A percentile compares a stretch with the other conserved stretches of the same genome.
These are phyloP conservation scores for Imleria badia DNA, from an alignment of 768 basidiomycete species.

Conservation along the genomic window DNA sequence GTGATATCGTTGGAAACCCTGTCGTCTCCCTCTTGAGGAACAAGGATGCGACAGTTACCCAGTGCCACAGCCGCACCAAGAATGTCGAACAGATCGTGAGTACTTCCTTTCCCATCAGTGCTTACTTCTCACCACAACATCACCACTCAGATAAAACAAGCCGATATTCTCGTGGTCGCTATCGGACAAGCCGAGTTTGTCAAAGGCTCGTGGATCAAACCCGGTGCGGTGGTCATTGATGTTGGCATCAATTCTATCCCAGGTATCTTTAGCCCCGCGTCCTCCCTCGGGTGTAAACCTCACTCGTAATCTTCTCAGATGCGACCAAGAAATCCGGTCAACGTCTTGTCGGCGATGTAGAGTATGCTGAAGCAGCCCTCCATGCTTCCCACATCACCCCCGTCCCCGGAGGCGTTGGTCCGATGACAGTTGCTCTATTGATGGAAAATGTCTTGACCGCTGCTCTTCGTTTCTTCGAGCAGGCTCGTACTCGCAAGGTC, in stretches of 20 bases:
- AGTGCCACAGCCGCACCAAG: conserved; percentile 91
- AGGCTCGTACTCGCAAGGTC: conserved; percentile 62
- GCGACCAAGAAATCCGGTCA: conserved; percentile 91
- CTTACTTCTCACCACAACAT: conserved; percentile 2
- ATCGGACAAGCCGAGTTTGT: conserved; percentile 91
- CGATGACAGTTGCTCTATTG: conserved; percentile 99
- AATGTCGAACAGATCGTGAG: conserved; percentile 77
- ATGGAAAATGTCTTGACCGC: conserved; percentile 92
- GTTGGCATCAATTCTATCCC: conserved; percentile 97
- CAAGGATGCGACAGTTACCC: conserved; percentile 93
- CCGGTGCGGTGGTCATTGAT: conserved; percentile 93
- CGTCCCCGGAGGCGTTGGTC: conserved; percentile 97
- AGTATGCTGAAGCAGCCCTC: conserved; percentile 71
- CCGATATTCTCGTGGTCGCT: conserved; percentile 95
- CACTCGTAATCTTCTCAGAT: conserved; percentile 45
- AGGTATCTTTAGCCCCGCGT: conserved; percentile 44
- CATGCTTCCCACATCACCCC: conserved; percentile 93
- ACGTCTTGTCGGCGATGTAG: conserved; percentile 94
- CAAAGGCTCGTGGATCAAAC: conserved; percentile 93
- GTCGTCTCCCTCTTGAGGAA: conserved; percentile 88
- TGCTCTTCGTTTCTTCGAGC: conserved; percentile 79
- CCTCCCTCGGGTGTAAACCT: background rate
- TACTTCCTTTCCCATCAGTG: conserved; percentile 11
- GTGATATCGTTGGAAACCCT: conserved; percentile 97
- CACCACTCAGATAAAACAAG: conserved; percentile 64